phyloP scores from a whole-genome alignment of 1,284 basidiomycete genomes.

The Trametes pubescens region DNA sequence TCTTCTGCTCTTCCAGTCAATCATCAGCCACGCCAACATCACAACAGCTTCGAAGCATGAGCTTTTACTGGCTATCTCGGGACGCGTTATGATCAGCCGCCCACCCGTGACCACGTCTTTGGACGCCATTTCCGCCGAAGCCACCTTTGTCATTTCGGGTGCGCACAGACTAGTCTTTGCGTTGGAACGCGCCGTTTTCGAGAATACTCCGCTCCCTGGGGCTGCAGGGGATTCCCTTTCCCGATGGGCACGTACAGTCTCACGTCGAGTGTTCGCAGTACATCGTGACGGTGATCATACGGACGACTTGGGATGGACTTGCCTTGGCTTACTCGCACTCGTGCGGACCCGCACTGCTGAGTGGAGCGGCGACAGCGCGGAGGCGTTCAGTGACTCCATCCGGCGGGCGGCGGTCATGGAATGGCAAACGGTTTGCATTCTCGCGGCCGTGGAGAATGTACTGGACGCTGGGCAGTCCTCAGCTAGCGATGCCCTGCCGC shows the following conservation, averaged over 20 bases:
- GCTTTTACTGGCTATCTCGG: constrained; percentile 23
- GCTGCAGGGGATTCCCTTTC: constrained; percentile 16
- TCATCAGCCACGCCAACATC: constrained; percentile 26
- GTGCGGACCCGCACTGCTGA: constrained; percentile 25
- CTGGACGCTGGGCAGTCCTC: constrained; percentile 41
- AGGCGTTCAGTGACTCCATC: constrained; percentile 6
- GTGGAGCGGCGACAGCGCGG: constrained; percentile 8
- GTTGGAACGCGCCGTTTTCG: constrained; percentile 12
- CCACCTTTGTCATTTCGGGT: too few relatives aligned
- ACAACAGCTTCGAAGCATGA: constrained; percentile 6
- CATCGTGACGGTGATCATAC: neutral
- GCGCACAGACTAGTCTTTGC: neutral
- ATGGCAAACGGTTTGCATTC: constrained; percentile 40
- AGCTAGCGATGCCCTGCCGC: constrained; percentile 9
- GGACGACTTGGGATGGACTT: constrained; percentile 36
- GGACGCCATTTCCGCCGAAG: neutral
- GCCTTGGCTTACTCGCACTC: constrained; percentile 37
- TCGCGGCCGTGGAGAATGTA: constrained; percentile 33
- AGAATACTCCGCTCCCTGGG: neutral
- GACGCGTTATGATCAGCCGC: neutral
- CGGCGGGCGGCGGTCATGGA: constrained; percentile 33
- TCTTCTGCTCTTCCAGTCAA: constrained; percentile 40
- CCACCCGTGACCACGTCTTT: too few relatives aligned
- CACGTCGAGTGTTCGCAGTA: constrained; percentile 30
- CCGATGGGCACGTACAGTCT: constrained; percentile 31